phyloP scores from a whole-genome alignment of 495 filamentous ascomycete genomes.

The Talaromyces ruber region DNA sequence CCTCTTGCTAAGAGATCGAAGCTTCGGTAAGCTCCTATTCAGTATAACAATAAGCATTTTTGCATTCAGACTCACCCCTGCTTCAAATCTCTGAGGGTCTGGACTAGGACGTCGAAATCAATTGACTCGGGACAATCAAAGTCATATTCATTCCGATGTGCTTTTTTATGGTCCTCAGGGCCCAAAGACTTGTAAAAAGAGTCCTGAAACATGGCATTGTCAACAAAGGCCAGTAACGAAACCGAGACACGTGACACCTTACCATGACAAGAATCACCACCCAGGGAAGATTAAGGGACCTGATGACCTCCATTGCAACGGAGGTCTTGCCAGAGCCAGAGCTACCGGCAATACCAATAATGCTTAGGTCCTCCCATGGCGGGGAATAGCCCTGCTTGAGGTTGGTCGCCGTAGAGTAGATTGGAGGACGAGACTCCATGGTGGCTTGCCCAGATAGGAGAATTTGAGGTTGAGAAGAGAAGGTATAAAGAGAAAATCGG shows the following conservation, averaged over 20 bases:
- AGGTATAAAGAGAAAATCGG: not conserved
- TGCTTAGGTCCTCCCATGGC: slow-evolving; percentile 88
- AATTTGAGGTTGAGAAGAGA: not conserved
- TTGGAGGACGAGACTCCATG: slow-evolving; percentile 38
- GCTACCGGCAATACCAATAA: slow-evolving; percentile 92
- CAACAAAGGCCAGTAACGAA: not conserved
- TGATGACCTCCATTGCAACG: slow-evolving; percentile 83
- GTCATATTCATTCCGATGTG: slow-evolving; percentile 87
- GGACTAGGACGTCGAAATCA: slow-evolving; percentile 83
- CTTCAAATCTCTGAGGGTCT: slow-evolving; percentile 77
- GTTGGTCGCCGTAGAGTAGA: slow-evolving; percentile 28
- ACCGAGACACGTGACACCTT: slow-evolving; percentile 14
- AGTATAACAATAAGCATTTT: not conserved
- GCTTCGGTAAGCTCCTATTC: not conserved
- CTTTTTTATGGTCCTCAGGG: slow-evolving; percentile 61
- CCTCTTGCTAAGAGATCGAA: slow-evolving; percentile 55
- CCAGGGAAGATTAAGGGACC: slow-evolving; percentile 86
- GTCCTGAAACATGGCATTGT: slow-evolving; percentile 48
- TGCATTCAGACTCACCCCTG: slow-evolving; percentile 62
- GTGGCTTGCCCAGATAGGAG: slow-evolving; percentile 5
- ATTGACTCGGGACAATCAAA: slow-evolving; percentile 93
- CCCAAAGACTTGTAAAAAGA: slow-evolving; percentile 89
- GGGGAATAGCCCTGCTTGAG: slow-evolving; percentile 69
- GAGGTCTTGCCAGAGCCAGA: slow-evolving; percentile 98
- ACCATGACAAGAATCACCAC: slow-evolving; percentile 97